Evolutionary conservation across 176 grass and related monocot genomes (phyloP).

Genomic region (Olyra latifolia): DNA sequence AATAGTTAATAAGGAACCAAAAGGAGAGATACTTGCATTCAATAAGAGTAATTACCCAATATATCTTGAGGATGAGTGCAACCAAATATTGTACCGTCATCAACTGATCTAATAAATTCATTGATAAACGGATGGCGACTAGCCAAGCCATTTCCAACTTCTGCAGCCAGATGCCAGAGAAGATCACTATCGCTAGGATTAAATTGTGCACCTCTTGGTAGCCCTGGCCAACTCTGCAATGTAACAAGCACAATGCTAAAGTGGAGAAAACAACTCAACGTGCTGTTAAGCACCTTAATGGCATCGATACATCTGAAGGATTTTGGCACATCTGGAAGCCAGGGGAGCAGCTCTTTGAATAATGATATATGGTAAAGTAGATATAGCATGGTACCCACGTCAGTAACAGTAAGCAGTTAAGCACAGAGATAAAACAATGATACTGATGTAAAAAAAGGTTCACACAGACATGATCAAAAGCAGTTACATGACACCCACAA

Average conservation of each 20-base stretch:
- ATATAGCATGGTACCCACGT: background rate
- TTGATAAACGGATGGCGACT: slow-evolving; percentile 74
- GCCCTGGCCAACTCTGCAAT: slow-evolving; percentile 64
- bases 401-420: background rate
- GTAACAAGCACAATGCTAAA: slow-evolving; percentile 17
- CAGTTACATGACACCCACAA: background rate
- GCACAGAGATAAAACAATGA: background rate
- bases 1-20: slow-evolving; percentile 10
- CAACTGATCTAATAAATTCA: slow-evolving; percentile 65
- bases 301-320: background rate
- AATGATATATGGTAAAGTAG: background rate
- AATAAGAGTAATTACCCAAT: slow-evolving; percentile 48
- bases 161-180: slow-evolving; percentile 77
- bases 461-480: background rate
- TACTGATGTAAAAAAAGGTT: background rate
- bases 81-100: slow-evolving; percentile 44
- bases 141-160: slow-evolving; percentile 52
- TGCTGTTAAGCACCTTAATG: background rate
- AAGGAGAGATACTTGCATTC: slow-evolving; percentile 19
- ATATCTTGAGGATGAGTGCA: slow-evolving; percentile 63
- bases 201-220: slow-evolving; percentile 86
- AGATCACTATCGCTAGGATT: slow-evolving; percentile 72
- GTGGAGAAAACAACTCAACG: slow-evolving; percentile 23
- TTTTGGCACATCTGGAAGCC: background rate
- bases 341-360: background rate